Percentiles rank a stretch among this genome's conserved stretches.
These are phyloP conservation scores for Diutina pseudorugosa DNA, from an alignment of 1,139 yeast genomes.

Conservation along the genomic window DNA sequence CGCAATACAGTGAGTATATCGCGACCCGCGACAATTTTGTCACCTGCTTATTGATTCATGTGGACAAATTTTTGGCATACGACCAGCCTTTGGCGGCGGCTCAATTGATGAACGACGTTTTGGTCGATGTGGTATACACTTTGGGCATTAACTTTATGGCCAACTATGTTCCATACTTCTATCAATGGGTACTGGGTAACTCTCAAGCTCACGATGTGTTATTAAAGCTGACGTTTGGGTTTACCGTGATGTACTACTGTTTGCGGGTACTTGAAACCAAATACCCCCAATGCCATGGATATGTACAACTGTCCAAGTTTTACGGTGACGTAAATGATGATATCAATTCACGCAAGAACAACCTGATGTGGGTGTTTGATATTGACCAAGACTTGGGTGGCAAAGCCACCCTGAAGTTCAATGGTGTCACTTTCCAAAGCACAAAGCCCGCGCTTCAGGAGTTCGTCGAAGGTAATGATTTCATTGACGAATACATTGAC, in stretches of 20 bases:
- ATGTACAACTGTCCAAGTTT: conserved; percentile 16
- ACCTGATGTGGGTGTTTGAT: conserved; percentile 17
- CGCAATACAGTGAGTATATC: conserved; percentile 28
- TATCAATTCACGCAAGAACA: conserved; percentile 17
- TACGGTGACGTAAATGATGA: conserved; percentile 15
- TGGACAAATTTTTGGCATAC: conserved; percentile 20
- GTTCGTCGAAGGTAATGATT: conserved; percentile 22
- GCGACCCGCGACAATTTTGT: conserved; percentile 25
- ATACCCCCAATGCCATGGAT: conserved; percentile 11
- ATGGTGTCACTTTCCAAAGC: conserved; percentile 6
- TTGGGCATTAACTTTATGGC: conserved; percentile 36
- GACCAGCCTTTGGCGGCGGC: conserved; percentile 14
- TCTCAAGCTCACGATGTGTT: conserved; percentile 20
- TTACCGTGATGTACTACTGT: neutral
- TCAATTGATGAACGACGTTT: conserved; percentile 14
- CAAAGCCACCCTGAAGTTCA: neutral
- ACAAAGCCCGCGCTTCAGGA: conserved; percentile 16
- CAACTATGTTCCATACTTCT: conserved; percentile 36
- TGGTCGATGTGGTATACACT: conserved; percentile 18
- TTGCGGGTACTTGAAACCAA: conserved; percentile 1
- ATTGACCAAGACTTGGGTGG: conserved; percentile 1
- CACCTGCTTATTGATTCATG: conserved; percentile 20
- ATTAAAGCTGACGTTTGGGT: conserved; percentile 7
- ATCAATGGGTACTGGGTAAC: conserved; percentile 26
- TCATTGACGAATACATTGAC: conserved; percentile 22